Evolutionary conservation across 140 eudicot species (phyloP), one percentile per base, ranked within the genome.

Genomic region (Bidens hawaiensis): DNA sequence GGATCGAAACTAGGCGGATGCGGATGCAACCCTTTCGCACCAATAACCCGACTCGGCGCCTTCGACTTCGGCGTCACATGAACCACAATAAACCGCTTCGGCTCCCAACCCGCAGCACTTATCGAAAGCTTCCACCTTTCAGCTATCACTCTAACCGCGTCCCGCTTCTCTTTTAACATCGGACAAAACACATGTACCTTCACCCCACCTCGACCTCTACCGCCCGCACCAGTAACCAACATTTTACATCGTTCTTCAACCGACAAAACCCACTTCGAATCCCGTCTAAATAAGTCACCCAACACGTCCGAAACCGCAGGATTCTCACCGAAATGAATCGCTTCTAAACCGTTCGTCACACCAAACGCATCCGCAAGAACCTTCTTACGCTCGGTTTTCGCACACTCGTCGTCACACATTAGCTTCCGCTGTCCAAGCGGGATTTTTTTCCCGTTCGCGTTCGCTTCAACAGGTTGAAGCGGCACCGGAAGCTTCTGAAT

Each of bases 331-430:
- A 90, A 78, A 75, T 86, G 90, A 18, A 90, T 81, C 1, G 90
- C 83, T 24, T 90, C 97, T 73, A 90, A 21, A 54, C 48, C 87
- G 1, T 81, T 61, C 26, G 62, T 61, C 26, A 84, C 79, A 64
- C 95, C 98, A 62, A 91, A 91, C 58, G 98, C 96, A 78, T 84
- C 94, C 10, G 96, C 90, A 24, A 91, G 95, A 45, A 81, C 88
- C 12, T 88, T 83, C 60, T 90, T 87, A 14, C 90, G 85, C 72
- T 87, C 96, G 72, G 74, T 26, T 63, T 87, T 90, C 12, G 82
- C 68, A 48, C 98, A 91, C 43, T 91, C 98, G 34, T 87, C 96
- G 21, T 91, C 96, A 69, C 98, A 91, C 71, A 62, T 38, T 26
- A 91, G 89, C 64, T 84, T 87, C 85, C 98, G 80, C 80, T 79